A percentile compares a stretch with the other conserved stretches of the same genome.
These are phyloP conservation scores for Melanomma pulvis-pyrius DNA, from an alignment of 495 filamentous ascomycete genomes.

Conservation along the genomic window DNA sequence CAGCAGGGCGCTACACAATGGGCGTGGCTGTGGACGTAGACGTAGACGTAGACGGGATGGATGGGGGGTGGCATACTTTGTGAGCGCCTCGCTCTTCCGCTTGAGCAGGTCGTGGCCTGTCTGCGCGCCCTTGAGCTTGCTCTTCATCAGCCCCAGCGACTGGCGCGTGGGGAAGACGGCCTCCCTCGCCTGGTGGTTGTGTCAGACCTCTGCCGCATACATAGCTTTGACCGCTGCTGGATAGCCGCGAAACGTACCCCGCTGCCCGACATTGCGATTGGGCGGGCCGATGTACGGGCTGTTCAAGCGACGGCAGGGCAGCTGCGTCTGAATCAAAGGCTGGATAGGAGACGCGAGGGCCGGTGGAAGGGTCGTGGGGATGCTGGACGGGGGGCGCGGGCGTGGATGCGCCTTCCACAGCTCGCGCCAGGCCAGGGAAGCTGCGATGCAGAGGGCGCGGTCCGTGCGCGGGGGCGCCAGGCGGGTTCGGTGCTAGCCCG, in stretches of 20 bases:
- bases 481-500: not conserved
- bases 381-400: conserved; percentile 11
- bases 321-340: not conserved
- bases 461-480: not conserved
- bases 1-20: not conserved
- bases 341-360: not conserved
- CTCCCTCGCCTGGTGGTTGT: conserved; percentile 69
- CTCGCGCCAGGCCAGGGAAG: not conserved
- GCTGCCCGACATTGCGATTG: conserved; percentile 59
- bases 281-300: conserved; percentile 4
- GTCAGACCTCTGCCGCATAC: conserved; percentile 21
- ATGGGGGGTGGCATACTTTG: conserved; percentile 42
- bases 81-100: conserved; percentile 51
- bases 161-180: conserved; percentile 98
- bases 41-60: not conserved
- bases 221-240: conserved; percentile 37
- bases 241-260: conserved; percentile 49
- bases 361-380: conserved; percentile 44
- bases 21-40: too few relatives aligned
- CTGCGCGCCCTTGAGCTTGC: conserved; percentile 91
- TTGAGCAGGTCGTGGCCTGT: conserved; percentile 52
- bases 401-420: conserved; percentile 5
- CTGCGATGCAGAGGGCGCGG: not conserved
- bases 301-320: not conserved
- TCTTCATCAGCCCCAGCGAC: conserved; percentile 95